Evolutionary conservation across 2,329 filamentous ascomycete genomes (phyloP).

Genomic region (Plenodomus biglobosus): DNA sequence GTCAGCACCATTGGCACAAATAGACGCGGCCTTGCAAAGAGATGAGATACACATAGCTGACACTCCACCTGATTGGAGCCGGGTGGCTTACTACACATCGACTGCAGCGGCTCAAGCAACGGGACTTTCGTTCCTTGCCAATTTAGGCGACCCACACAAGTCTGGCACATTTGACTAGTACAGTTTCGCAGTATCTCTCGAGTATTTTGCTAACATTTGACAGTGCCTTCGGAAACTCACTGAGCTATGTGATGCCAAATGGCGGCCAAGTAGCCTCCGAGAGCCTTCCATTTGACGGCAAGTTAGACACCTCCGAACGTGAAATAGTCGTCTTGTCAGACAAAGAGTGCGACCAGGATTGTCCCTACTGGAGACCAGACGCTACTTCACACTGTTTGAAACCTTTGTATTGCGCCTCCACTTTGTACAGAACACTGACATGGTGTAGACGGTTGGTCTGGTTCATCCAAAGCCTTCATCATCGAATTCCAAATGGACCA

Average conservation of each 20-base stretch:
- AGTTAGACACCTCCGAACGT: constrained; percentile 35
- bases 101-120: constrained; percentile 46
- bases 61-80: constrained; percentile 41
- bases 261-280: constrained; percentile 51
- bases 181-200: constrained; percentile 2
- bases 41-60: background rate
- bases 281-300: constrained; percentile 55
- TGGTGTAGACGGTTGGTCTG: constrained; percentile 66
- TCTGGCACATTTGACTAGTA: constrained; percentile 59
- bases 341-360: constrained; percentile 50
- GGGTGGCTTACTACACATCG: constrained; percentile 54
- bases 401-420: constrained; percentile 1
- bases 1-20: background rate
- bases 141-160: constrained; percentile 55
- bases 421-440: background rate
- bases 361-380: constrained; percentile 53
- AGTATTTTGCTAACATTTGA: constrained; percentile 10
- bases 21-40: constrained; percentile 1
- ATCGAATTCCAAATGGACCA: constrained; percentile 69
- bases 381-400: constrained; percentile 54
- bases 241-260: constrained; percentile 56
- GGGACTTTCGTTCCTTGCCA: constrained; percentile 61
- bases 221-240: constrained; percentile 58
- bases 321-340: constrained; percentile 43
- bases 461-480: constrained; percentile 71